These are phyloP conservation scores for Theileria annulata DNA, from an alignment of 169 alveolate genomes.

Conservation along the genomic window DNA sequence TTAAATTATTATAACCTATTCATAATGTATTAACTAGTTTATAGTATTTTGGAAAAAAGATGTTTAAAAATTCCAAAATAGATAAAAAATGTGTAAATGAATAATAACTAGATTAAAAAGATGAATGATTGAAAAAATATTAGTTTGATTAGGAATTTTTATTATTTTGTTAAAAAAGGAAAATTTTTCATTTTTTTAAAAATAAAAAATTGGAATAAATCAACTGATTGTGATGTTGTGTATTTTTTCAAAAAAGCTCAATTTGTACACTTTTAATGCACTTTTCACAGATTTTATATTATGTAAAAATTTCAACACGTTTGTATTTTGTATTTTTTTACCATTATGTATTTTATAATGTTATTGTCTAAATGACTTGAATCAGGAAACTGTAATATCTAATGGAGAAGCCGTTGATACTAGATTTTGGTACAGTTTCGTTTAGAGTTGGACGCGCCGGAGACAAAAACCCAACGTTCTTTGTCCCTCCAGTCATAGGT, in stretches of 20 bases:
- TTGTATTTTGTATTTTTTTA: background rate
- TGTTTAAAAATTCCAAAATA: too few species aligned
- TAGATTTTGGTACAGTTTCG: constrained; percentile 74
- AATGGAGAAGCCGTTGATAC: constrained; percentile 59
- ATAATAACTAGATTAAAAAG: too few species aligned
- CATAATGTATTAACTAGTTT: too few species aligned
- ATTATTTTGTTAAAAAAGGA: background rate
- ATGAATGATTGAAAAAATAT: too few species aligned
- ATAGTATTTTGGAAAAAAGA: background rate
- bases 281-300: background rate
- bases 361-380: background rate
- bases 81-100: too few species aligned
- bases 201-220: background rate
- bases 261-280: too few species aligned
- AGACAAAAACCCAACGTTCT: constrained; percentile 69
- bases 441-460: constrained; percentile 73
- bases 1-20: background rate
- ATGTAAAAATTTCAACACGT: background rate
- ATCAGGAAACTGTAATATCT: background rate
- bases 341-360: background rate
- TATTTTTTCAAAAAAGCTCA: too few species aligned
- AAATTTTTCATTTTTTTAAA: background rate
- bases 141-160: too few species aligned
- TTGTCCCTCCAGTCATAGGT: constrained; percentile 69
- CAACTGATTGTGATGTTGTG: too few species aligned